These are phyloP conservation scores for Leccinum solheimii DNA, from an alignment of 1,284 basidiomycete genomes.

Conservation along the genomic window DNA sequence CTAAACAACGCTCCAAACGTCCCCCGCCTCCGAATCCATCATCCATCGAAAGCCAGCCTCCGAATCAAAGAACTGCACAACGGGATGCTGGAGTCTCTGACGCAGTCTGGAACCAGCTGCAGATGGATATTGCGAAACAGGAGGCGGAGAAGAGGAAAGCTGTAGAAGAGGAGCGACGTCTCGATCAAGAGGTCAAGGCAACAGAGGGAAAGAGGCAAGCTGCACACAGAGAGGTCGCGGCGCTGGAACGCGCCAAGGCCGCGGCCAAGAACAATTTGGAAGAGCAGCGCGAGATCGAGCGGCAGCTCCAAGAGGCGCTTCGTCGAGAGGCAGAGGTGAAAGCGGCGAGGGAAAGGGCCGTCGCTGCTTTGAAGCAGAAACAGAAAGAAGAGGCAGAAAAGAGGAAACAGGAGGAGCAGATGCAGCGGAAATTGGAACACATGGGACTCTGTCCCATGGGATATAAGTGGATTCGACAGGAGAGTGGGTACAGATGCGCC, in stretches of 20 bases:
- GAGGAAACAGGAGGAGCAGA: slow-evolving; percentile 37
- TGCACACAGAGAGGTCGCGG: background rate
- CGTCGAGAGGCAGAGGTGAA: slow-evolving; percentile 30
- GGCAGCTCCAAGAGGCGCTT: slow-evolving; percentile 22
- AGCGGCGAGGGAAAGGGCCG: slow-evolving; percentile 34
- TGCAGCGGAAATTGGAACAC: slow-evolving; percentile 44
- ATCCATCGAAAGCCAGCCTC: background rate
- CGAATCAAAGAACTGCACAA: background rate
- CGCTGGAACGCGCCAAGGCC: slow-evolving; percentile 19
- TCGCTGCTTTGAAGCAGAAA: slow-evolving; percentile 39
- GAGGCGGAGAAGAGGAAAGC: slow-evolving; percentile 25
- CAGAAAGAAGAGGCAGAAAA: slow-evolving; percentile 39
- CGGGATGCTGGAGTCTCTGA: slow-evolving; percentile 52
- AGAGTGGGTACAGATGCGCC: slow-evolving; percentile 52
- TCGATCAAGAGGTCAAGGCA: slow-evolving; percentile 16
- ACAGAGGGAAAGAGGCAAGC: slow-evolving; percentile 16
- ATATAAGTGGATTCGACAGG: slow-evolving; percentile 51
- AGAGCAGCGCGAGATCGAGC: slow-evolving; percentile 21
- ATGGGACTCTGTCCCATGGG: slow-evolving; percentile 57
- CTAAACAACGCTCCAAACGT: slow-evolving; percentile 7
- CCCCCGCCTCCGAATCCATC: slow-evolving; percentile 1
- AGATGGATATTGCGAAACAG: slow-evolving; percentile 38
- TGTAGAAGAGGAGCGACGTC: slow-evolving; percentile 31
- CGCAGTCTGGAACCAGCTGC: slow-evolving; percentile 46
- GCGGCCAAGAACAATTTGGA: slow-evolving; percentile 20